A percentile compares a stretch with the other conserved stretches of the same genome.
phyloP scores from a whole-genome alignment of 345 rosid species.

The Abelmoschus esculentus region DNA sequence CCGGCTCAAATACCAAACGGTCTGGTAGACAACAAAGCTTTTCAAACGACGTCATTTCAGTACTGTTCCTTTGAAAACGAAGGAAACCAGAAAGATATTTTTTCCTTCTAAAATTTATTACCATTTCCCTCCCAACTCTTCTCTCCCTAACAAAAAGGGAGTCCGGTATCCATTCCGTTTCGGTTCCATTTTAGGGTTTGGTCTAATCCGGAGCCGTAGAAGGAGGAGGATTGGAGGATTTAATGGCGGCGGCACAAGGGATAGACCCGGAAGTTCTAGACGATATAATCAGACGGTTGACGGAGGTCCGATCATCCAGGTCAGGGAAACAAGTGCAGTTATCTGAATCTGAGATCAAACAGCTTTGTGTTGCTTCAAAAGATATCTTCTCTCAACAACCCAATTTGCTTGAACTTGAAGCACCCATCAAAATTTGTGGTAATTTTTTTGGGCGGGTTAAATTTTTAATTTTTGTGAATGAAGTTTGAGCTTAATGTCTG shows the following conservation, averaged over 20 bases:
- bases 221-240: slow-evolving; percentile 10
- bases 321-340: slow-evolving; percentile 94
- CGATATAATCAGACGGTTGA: slow-evolving; percentile 68
- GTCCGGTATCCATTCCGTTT: neutral
- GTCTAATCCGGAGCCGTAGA: slow-evolving; percentile 10
- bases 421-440: slow-evolving; percentile 98
- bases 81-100: too few relatives aligned
- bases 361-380: slow-evolving; percentile 62
- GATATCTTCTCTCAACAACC: slow-evolving; percentile 78
- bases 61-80: too few relatives aligned
- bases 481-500: neutral
- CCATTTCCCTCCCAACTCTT: neutral
- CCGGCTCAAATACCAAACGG: too few relatives aligned
- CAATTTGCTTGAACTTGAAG: slow-evolving; percentile 85
- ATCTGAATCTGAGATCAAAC: slow-evolving; percentile 83
- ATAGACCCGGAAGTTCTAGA: slow-evolving; percentile 64
- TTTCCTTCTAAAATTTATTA: neutral
- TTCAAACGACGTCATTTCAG: too few relatives aligned
- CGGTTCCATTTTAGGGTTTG: slow-evolving; percentile 13
- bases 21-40: too few relatives aligned
- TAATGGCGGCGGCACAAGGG: slow-evolving; percentile 46
- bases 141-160: neutral
- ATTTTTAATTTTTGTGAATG: neutral
- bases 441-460: neutral
- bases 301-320: slow-evolving; percentile 75